These are phyloP conservation scores for Coleophoma cylindrospora DNA, from an alignment of 2,329 filamentous ascomycete species.

Conservation along the genomic window DNA sequence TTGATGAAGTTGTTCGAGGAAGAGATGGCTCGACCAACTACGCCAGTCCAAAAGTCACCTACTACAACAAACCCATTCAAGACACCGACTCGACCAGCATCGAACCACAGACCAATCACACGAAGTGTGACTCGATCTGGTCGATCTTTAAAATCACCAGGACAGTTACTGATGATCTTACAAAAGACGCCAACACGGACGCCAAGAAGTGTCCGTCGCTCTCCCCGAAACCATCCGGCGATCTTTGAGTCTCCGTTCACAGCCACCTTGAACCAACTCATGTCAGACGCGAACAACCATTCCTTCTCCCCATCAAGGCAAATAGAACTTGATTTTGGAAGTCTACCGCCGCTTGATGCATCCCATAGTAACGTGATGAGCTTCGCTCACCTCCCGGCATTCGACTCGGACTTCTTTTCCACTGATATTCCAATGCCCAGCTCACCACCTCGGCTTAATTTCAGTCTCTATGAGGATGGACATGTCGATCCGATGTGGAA, in stretches of 20 bases:
- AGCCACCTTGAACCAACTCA: slow-evolving; percentile 23
- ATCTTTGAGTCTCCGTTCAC: slow-evolving; percentile 29
- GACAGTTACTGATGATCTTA: slow-evolving; percentile 15
- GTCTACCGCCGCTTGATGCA: slow-evolving; percentile 19
- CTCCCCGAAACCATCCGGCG: slow-evolving; percentile 18
- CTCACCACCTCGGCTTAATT: slow-evolving; percentile 32
- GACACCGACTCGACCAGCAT: slow-evolving; percentile 26
- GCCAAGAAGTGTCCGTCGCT: slow-evolving; percentile 17
- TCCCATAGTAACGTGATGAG: slow-evolving; percentile 11
- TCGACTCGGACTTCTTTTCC: slow-evolving; percentile 34
- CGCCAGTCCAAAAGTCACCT: slow-evolving; percentile 17
- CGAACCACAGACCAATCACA: slow-evolving; percentile 25
- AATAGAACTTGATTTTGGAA: slow-evolving; percentile 26
- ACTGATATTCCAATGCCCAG: slow-evolving; percentile 39
- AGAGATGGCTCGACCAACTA: slow-evolving; percentile 24
- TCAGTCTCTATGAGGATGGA: slow-evolving; percentile 26
- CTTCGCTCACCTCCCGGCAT: slow-evolving; percentile 16
- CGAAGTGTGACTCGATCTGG: slow-evolving; percentile 24
- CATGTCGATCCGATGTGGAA: slow-evolving; percentile 22
- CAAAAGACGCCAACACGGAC: slow-evolving; percentile 22
- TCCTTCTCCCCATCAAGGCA: slow-evolving; percentile 17
- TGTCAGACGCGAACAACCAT: slow-evolving; percentile 22
- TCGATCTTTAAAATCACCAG: slow-evolving; percentile 21
- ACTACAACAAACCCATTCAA: slow-evolving; percentile 22
- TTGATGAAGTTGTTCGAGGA: slow-evolving; percentile 25